Percentiles rank a stretch among this genome's conserved stretches.
phyloP scores from a whole-genome alignment of 2,329 filamentous ascomycete genomes.

The Aspergillus chevalieri region DNA sequence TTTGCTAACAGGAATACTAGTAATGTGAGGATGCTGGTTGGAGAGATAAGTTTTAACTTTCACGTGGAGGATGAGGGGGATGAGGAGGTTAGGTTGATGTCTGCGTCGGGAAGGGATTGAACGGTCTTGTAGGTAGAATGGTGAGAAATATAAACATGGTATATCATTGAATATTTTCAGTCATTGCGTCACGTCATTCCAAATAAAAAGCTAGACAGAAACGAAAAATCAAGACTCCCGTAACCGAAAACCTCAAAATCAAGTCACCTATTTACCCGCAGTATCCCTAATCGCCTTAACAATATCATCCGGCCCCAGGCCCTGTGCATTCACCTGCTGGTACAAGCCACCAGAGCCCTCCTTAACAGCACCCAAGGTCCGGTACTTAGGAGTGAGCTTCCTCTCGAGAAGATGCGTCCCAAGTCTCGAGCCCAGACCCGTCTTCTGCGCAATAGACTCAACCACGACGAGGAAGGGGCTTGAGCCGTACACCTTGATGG shows the following conservation, averaged over 20 bases:
- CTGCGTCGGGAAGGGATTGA: not conserved
- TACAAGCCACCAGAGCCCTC: slow-evolving; percentile 35
- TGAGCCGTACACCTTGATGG: slow-evolving; percentile 32
- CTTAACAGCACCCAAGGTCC: slow-evolving; percentile 32
- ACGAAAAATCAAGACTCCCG: too few relatives aligned
- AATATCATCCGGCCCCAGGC: slow-evolving; percentile 31
- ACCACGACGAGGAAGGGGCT: slow-evolving; percentile 33
- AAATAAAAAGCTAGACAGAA: too few relatives aligned
- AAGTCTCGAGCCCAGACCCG: slow-evolving; percentile 32
- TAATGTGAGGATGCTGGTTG: slow-evolving; percentile 25
- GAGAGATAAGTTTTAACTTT: slow-evolving; percentile 28
- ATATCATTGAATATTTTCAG: too few relatives aligned
- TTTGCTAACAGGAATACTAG: slow-evolving; percentile 11
- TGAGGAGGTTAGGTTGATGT: slow-evolving; percentile 10
- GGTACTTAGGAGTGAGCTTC: slow-evolving; percentile 32
- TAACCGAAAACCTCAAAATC: not conserved
- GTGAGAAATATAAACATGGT: too few relatives aligned
- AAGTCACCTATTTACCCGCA: slow-evolving; percentile 9
- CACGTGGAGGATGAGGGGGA: slow-evolving; percentile 6
- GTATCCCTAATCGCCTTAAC: slow-evolving; percentile 23
- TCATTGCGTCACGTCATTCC: too few relatives aligned
- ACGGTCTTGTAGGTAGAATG: too few relatives aligned
- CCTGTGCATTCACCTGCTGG: slow-evolving; percentile 35
- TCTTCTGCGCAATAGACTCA: slow-evolving; percentile 37
- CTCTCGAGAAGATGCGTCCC: slow-evolving; percentile 33